Percentiles rank a stretch among this genome's conserved stretches.
phyloP scores from a whole-genome alignment of 2,329 filamentous ascomycete genomes.

The Colletotrichum euphorbiae region DNA sequence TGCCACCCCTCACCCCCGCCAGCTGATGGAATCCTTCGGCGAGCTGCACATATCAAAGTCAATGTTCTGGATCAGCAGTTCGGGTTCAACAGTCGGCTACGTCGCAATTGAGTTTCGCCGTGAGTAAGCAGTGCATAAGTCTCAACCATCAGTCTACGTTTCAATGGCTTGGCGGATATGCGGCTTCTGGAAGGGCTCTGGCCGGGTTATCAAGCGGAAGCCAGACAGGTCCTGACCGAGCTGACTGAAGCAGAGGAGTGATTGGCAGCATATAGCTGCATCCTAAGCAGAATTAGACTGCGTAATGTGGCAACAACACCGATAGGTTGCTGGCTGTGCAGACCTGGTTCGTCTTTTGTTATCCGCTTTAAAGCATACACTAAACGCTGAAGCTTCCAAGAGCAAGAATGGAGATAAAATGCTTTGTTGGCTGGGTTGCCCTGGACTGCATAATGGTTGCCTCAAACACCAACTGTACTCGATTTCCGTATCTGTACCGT shows the following conservation, averaged over 20 bases:
- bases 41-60: not conserved
- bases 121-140: conserved; percentile 1
- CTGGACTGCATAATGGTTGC: not conserved
- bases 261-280: not conserved
- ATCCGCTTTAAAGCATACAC: not conserved
- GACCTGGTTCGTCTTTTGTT: conserved; percentile 6
- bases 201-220: not conserved
- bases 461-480: not conserved
- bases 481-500: not conserved
- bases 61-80: not conserved
- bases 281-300: not conserved
- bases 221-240: no score
- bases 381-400: not conserved
- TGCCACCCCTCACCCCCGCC: not conserved
- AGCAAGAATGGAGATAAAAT: not conserved
- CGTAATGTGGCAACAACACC: conserved; percentile 2
- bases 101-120: conserved; percentile 11
- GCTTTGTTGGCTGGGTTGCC: conserved; percentile 6
- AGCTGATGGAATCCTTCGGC: not conserved
- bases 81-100: not conserved
- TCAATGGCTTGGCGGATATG: not conserved
- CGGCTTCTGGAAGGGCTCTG: not conserved
- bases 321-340: conserved; percentile 1
- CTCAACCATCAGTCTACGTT: not conserved
- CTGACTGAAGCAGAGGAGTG: no score